Percentiles rank a stretch among this genome's conserved stretches.
Conservation (phyloP, 2,329 filamentous ascomycete genomes). For the Emergomyces orientalis region DNA sequence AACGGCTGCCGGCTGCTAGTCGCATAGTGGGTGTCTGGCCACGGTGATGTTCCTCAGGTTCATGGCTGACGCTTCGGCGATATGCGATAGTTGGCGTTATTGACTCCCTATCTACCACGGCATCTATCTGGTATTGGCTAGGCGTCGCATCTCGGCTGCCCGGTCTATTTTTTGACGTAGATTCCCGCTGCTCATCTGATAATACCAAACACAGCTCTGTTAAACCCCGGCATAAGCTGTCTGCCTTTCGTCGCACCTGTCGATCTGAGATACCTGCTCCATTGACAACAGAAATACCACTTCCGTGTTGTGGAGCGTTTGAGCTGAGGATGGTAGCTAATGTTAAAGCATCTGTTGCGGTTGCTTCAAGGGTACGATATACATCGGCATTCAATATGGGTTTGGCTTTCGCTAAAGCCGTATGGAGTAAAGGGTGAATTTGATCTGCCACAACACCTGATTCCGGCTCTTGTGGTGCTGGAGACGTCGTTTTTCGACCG, state of each 20-base stretch:
- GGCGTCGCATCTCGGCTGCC: constrained; percentile 23
- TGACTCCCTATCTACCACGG: constrained; percentile 20
- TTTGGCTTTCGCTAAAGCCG: constrained; percentile 72
- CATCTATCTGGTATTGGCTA: constrained; percentile 19
- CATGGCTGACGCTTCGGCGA: constrained; percentile 32
- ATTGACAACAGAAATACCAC: constrained; percentile 29
- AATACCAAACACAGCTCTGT: constrained; percentile 87
- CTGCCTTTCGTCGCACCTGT: constrained; percentile 78
- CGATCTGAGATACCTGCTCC: constrained; percentile 53
- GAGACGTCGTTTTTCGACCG: constrained; percentile 43
- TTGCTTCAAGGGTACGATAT: constrained; percentile 69
- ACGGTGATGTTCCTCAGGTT: constrained; percentile 27
- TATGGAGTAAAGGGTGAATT: constrained; percentile 66
- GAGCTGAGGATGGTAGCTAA: constrained; percentile 70
- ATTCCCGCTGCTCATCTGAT: constrained; percentile 47
- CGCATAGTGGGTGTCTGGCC: constrained; percentile 20
- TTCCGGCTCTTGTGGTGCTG: constrained; percentile 23
- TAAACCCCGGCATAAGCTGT: constrained; percentile 83
- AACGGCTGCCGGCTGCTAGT: constrained; percentile 21
- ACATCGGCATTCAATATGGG: constrained; percentile 59
- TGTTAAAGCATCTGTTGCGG: constrained; percentile 69
- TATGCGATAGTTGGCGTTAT: constrained; percentile 24
- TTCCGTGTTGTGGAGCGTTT: constrained; percentile 51
- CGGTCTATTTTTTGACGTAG: constrained; percentile 20
- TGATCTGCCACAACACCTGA: constrained; percentile 43